These are phyloP conservation scores for Teratosphaeria destructans DNA, from an alignment of 2,329 filamentous ascomycete genomes.

Conservation along the genomic window DNA sequence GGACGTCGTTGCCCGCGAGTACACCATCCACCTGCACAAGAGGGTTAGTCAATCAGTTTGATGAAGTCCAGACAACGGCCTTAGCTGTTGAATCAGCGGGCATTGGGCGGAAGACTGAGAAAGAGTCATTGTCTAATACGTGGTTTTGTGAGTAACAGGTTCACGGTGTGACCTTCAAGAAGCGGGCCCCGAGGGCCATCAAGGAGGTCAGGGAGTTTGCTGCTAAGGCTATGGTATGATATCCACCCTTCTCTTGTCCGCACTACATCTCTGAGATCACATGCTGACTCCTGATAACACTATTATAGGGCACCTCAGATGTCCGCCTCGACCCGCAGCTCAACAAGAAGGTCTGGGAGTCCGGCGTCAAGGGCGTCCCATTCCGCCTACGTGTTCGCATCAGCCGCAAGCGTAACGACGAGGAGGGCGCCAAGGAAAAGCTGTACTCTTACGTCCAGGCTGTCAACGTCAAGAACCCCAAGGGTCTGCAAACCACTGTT, in stretches of 20 bases:
- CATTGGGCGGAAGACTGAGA: conserved; percentile 60
- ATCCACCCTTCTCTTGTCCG: background rate
- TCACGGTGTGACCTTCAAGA: conserved; percentile 98
- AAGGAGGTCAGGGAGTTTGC: conserved; percentile 99
- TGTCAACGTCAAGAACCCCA: conserved; percentile 98
- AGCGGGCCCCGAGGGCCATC: conserved; percentile 94
- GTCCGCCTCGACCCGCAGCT: conserved; percentile 97
- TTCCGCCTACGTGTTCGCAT: conserved; percentile 97
- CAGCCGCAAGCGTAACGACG: conserved; percentile 99
- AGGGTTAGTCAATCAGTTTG: conserved; percentile 69
- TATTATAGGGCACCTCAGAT: conserved; percentile 74
- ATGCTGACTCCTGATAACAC: conserved; percentile 7
- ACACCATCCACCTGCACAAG: conserved; percentile 99
- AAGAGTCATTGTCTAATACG: conserved; percentile 28
- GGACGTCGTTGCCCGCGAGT: conserved; percentile 98
- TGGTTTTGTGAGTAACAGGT: conserved; percentile 46
- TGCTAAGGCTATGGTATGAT: conserved; percentile 85
- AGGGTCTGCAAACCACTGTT: conserved; percentile 87
- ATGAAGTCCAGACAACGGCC: conserved; percentile 57
- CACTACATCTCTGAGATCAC: background rate
- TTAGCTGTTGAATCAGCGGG: conserved; percentile 12
- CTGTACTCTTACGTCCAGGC: conserved; percentile 99
- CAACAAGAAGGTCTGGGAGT: conserved; percentile 99
- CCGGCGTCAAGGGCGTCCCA: conserved; percentile 96
- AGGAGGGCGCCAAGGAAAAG: conserved; percentile 99